A percentile compares a stretch with the other conserved stretches of the same genome.
Conservation (phyloP, 1,284 basidiomycete genomes). For the Meripilus lineatus region DNA sequence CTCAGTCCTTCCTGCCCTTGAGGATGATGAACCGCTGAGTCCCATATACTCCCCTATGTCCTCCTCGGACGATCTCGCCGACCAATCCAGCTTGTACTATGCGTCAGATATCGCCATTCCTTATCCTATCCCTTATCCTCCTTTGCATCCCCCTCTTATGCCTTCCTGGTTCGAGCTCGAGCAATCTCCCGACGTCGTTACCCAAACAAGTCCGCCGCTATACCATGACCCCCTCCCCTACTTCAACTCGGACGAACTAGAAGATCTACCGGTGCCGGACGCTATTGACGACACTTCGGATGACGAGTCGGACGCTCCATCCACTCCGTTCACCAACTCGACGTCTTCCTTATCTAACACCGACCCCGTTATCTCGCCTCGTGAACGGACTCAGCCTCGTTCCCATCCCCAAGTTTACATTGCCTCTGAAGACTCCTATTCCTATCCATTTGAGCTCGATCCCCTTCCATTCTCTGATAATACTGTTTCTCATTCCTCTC, state of each 20-base stretch:
- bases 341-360: slow-evolving; percentile 32
- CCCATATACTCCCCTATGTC: slow-evolving; percentile 63
- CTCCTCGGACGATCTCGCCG: slow-evolving; percentile 65
- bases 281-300: slow-evolving; percentile 79
- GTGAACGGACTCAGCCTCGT: slow-evolving; percentile 44
- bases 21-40: slow-evolving; percentile 46
- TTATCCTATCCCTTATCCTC: slow-evolving; percentile 65
- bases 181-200: slow-evolving; percentile 30
- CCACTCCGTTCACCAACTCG: slow-evolving; percentile 43
- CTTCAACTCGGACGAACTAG: slow-evolving; percentile 54
- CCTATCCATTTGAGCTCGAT: slow-evolving; percentile 61
- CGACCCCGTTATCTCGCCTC: slow-evolving; percentile 45
- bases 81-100: slow-evolving; percentile 41
- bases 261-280: slow-evolving; percentile 66
- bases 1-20: slow-evolving; percentile 47
- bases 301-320: slow-evolving; percentile 70
- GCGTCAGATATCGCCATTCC: slow-evolving; percentile 44
- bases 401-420: slow-evolving; percentile 54
- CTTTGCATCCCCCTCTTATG: slow-evolving; percentile 50
- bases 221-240: slow-evolving; percentile 59
- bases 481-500: slow-evolving; percentile 41
- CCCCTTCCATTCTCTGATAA: slow-evolving; percentile 58
- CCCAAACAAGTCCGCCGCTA: slow-evolving; percentile 32
- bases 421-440: slow-evolving; percentile 51
- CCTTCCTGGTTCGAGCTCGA: slow-evolving; percentile 41